A percentile compares a stretch with the other conserved stretches of the same genome.
Evolutionary conservation across 1,284 basidiomycete genomes (phyloP).

Genomic region (Naganishia sp.): DNA sequence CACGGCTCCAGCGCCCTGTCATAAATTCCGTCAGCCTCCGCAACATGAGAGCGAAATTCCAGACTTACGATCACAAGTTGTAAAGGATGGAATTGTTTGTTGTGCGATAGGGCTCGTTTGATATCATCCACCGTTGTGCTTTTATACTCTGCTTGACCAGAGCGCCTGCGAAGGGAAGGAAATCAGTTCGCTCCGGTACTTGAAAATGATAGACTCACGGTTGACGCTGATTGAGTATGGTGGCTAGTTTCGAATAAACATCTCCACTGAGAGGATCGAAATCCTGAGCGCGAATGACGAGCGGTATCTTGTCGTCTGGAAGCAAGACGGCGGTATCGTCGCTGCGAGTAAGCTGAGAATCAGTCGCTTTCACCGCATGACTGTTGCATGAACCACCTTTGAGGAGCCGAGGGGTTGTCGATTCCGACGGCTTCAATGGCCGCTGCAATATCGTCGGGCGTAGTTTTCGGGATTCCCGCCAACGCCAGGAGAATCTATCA

Average conservation of each 20-base stretch:
- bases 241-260: conserved; percentile 7
- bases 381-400: conserved; percentile 1
- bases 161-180: background rate
- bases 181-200: background rate
- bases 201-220: conserved; percentile 2
- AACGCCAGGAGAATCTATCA: conserved; percentile 15
- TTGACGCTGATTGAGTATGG: conserved; percentile 8
- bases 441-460: conserved; percentile 10
- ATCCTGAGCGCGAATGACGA: conserved; percentile 11
- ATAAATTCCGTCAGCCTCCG: background rate
- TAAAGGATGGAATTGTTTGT: conserved; percentile 4
- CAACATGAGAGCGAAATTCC: background rate
- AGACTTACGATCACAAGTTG: conserved; percentile 5
- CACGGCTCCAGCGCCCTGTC: background rate
- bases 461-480: conserved; percentile 26
- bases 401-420: background rate
- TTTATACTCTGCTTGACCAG: conserved; percentile 11
- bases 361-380: background rate
- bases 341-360: background rate
- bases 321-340: conserved; percentile 20
- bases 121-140: conserved; percentile 14
- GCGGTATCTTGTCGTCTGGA: conserved; percentile 18
- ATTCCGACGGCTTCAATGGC: conserved; percentile 14
- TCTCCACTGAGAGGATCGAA: conserved; percentile 23
- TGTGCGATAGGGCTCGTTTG: conserved; percentile 12